Conservation (phyloP, 805 yeast species). For the Metschnikowia matae region DNA sequence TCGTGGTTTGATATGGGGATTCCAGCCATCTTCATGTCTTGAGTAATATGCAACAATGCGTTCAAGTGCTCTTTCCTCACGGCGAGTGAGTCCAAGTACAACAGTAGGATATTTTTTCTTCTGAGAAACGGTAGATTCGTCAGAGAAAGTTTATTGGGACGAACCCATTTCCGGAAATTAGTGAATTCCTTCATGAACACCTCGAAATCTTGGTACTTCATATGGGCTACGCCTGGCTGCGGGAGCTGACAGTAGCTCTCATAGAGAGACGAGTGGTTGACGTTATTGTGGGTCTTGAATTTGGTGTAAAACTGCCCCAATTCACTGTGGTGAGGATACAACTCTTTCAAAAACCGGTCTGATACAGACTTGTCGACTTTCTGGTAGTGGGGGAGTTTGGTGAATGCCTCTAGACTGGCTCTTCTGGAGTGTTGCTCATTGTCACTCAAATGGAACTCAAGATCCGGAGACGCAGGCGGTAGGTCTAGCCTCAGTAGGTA, state of each 20-base stretch:
- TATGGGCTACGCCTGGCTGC: constrained; percentile 22
- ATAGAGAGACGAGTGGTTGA: constrained; percentile 26
- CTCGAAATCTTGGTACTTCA: constrained; percentile 26
- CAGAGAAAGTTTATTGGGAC: constrained; percentile 22
- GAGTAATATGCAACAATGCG: constrained; percentile 22
- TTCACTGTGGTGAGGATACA: constrained; percentile 12
- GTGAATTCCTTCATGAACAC: constrained; percentile 25
- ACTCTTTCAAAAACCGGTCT: constrained; percentile 6
- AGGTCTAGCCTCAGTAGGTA: constrained; percentile 9
- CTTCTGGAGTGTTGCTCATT: constrained; percentile 8
- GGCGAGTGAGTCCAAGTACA: constrained; percentile 18
- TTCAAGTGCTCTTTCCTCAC: constrained; percentile 19
- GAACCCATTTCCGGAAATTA: constrained; percentile 22
- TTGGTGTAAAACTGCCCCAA: constrained; percentile 7
- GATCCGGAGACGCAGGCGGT: background rate
- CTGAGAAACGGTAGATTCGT: constrained; percentile 6
- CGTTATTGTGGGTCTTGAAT: constrained; percentile 5
- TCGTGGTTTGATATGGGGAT: constrained; percentile 30
- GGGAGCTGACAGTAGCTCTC: constrained; percentile 25
- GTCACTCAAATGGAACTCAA: constrained; percentile 1
- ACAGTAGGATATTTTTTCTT: constrained; percentile 5
- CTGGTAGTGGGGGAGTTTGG: constrained; percentile 7
- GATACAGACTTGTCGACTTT: constrained; percentile 5
- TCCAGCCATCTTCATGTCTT: constrained; percentile 24
- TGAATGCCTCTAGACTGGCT: constrained; percentile 8